A percentile compares a stretch with the other conserved stretches of the same genome.
Evolutionary conservation across 1,139 yeast genomes (phyloP).

Genomic region (Pichia sp.): DNA sequence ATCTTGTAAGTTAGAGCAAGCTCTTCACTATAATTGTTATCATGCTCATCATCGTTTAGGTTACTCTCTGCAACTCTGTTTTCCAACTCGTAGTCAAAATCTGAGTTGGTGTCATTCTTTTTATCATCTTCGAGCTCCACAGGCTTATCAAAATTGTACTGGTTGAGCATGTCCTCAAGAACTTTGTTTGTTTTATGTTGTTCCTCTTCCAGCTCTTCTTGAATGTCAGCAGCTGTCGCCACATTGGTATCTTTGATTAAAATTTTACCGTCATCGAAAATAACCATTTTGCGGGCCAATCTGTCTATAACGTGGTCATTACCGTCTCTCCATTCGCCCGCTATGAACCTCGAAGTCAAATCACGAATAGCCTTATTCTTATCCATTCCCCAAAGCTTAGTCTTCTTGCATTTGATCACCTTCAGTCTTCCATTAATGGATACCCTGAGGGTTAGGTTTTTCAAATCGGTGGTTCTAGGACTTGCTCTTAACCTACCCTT

Average conservation of each 20-base stretch:
- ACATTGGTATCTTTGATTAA: conserved; percentile 32
- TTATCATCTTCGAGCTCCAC: conserved; percentile 48
- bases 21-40: conserved; percentile 23
- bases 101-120: conserved; percentile 26
- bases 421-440: conserved; percentile 58
- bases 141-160: conserved; percentile 60
- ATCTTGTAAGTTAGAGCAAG: conserved; percentile 20
- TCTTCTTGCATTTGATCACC: conserved; percentile 56
- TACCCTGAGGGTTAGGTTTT: conserved; percentile 62
- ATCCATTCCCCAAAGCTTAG: conserved; percentile 87
- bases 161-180: conserved; percentile 48
- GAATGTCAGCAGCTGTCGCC: conserved; percentile 26
- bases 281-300: conserved; percentile 25
- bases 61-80: not conserved
- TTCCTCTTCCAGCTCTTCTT: conserved; percentile 33
- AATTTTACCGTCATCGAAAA: conserved; percentile 19
- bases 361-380: conserved; percentile 58
- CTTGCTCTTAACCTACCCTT: conserved; percentile 61
- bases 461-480: conserved; percentile 43
- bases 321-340: conserved; percentile 81
- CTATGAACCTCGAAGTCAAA: conserved; percentile 54
- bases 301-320: conserved; percentile 74
- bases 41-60: conserved; percentile 6
- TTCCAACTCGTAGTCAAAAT: conserved; percentile 15
- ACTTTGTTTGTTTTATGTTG: conserved; percentile 42